A percentile compares a stretch with the other conserved stretches of the same genome.
Conservation (phyloP, 345 rosid species). For the Noccaea bulbosa region DNA sequence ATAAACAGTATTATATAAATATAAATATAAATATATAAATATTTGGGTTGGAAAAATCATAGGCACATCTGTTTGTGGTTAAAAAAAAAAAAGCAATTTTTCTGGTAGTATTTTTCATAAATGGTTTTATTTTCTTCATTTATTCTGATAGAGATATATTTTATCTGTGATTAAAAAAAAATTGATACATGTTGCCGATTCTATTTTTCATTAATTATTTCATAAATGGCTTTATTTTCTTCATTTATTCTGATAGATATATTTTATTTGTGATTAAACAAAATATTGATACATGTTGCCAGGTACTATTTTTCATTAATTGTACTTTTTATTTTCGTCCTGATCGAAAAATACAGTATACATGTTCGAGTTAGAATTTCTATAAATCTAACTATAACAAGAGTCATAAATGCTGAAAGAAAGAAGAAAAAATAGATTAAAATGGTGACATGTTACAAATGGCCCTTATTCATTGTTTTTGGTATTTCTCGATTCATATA, state of each 20-base stretch:
- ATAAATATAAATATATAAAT: too few species aligned
- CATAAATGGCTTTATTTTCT: neutral
- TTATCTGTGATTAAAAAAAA: neutral
- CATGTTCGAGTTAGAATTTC: neutral
- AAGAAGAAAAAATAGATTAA: constrained; percentile 2
- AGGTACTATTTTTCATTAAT: neutral
- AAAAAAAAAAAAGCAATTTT: neutral
- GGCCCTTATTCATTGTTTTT: constrained; percentile 6
- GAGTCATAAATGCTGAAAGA: constrained; percentile 13
- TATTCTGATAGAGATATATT: neutral
- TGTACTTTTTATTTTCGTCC: neutral
- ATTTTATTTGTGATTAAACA: neutral
- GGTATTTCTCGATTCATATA: constrained; percentile 18
- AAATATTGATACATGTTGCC: neutral
- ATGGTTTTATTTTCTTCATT: neutral
- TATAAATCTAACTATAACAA: constrained; percentile 10
- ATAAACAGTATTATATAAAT: too few species aligned
- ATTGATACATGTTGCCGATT: neutral
- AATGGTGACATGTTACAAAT: constrained; percentile 24
- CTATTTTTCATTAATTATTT: neutral
- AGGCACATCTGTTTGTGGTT: neutral
- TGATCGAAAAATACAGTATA: neutral
- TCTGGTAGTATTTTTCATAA: neutral
- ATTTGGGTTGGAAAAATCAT: neutral
- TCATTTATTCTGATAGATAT: neutral